Conservation (phyloP, 2,329 filamentous ascomycete species). For the Intubia oerlemansii region DNA sequence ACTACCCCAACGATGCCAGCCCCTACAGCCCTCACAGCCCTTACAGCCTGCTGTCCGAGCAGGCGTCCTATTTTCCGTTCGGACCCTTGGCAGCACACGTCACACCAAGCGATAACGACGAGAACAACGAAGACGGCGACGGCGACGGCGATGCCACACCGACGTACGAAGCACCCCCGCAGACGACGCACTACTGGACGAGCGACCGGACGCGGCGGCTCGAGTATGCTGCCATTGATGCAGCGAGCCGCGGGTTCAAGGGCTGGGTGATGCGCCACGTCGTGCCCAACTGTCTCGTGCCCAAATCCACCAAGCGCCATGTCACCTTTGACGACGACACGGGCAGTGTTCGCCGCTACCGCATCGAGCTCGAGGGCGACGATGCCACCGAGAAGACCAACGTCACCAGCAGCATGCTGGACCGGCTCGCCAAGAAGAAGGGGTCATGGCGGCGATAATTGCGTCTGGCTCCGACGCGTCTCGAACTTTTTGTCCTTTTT, state of each 20-base stretch:
- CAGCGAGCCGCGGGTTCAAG: constrained; percentile 34
- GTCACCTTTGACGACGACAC: constrained; percentile 38
- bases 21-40: not conserved
- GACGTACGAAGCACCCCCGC: constrained; percentile 23
- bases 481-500: no score
- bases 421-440: constrained; percentile 1
- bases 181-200: constrained; percentile 46
- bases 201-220: constrained; percentile 38
- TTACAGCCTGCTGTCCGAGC: no score
- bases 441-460: constrained; percentile 1
- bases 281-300: constrained; percentile 38
- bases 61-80: constrained; percentile 1
- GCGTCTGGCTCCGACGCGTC: no score
- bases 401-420: not conserved
- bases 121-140: constrained; percentile 4
- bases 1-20: not conserved
- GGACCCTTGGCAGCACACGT: not conserved
- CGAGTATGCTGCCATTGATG: constrained; percentile 46
- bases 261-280: constrained; percentile 37
- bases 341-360: constrained; percentile 40
- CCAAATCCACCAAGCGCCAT: constrained; percentile 24
- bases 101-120: not conserved
- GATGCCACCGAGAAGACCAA: constrained; percentile 11
- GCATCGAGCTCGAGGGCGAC: constrained; percentile 32
- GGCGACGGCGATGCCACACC: constrained; percentile 6